Conservation (phyloP, 164 flowering plant genomes). For the Piper longum region DNA sequence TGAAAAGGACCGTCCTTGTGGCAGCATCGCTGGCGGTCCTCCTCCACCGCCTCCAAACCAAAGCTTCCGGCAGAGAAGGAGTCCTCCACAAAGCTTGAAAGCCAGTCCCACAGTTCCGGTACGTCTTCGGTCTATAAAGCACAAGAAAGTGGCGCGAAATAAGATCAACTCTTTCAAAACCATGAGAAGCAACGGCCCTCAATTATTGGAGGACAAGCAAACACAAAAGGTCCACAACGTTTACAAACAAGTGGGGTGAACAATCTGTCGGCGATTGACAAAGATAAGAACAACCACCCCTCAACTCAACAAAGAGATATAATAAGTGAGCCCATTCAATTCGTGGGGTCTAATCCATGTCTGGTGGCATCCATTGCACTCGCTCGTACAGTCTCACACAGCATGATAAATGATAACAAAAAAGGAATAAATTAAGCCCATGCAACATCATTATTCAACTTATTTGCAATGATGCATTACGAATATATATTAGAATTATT, state of each 20-base stretch:
- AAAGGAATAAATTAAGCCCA: too few species aligned
- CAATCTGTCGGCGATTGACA: too few species aligned
- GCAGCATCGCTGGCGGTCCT: slow-evolving; percentile 1
- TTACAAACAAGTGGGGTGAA: too few species aligned
- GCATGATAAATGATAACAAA: too few species aligned
- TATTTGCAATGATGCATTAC: too few species aligned
- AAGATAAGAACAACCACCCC: not conserved
- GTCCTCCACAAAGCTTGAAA: slow-evolving; percentile 80
- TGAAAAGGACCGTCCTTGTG: slow-evolving; percentile 28
- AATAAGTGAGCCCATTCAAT: too few species aligned
- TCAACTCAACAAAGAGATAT: not conserved
- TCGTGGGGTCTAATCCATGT: not conserved
- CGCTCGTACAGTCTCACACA: too few species aligned
- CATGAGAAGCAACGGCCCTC: not conserved
- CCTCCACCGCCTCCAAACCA: slow-evolving; percentile 14
- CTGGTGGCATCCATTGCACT: not conserved
- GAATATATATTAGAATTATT: too few species aligned
- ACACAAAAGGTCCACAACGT: not conserved
- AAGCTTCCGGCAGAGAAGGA: slow-evolving; percentile 59
- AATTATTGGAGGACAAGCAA: not conserved
- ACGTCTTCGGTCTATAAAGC: slow-evolving; percentile 68
- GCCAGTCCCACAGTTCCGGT: slow-evolving; percentile 83
- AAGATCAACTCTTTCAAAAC: not conserved
- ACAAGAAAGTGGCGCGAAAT: not conserved
- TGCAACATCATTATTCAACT: too few species aligned